Conservation (phyloP, 148 eudicot species). For the Persicaria tinctoria region DNA sequence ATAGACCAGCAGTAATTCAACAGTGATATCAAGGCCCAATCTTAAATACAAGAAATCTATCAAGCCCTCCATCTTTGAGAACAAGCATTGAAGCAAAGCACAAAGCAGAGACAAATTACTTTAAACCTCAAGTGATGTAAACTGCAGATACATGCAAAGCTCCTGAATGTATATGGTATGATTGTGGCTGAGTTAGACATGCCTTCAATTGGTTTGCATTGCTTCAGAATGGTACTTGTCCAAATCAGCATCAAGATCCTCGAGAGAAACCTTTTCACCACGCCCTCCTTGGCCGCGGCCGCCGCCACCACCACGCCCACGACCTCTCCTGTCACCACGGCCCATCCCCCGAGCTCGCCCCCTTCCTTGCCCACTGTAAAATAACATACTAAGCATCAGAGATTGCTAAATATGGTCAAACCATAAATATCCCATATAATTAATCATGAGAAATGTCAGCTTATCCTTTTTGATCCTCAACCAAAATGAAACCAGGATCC, state of each 20-base stretch:
- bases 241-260: constrained; percentile 47
- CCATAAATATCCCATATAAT: background rate
- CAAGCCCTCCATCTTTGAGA: constrained; percentile 5
- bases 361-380: constrained; percentile 23
- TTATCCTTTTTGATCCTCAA: background rate
- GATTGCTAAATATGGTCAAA: background rate
- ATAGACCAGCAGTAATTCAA: background rate
- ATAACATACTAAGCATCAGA: background rate
- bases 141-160: background rate
- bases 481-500: background rate
- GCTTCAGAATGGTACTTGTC: constrained; percentile 44
- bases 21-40: constrained; percentile 8
- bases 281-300: constrained; percentile 15
- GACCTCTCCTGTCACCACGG: constrained; percentile 16
- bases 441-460: background rate
- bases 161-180: background rate
- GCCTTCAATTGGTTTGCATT: constrained; percentile 28
- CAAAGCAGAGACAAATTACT: background rate
- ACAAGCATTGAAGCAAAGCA: background rate
- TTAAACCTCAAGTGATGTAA: constrained; percentile 8
- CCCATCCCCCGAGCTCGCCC: constrained; percentile 22
- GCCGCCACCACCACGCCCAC: constrained; percentile 31
- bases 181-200: background rate
- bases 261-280: constrained; percentile 27
- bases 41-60: constrained; percentile 11